Evolutionary conservation across 768 basidiomycete genomes (phyloP).

Genomic region (Amanita phalloides): DNA sequence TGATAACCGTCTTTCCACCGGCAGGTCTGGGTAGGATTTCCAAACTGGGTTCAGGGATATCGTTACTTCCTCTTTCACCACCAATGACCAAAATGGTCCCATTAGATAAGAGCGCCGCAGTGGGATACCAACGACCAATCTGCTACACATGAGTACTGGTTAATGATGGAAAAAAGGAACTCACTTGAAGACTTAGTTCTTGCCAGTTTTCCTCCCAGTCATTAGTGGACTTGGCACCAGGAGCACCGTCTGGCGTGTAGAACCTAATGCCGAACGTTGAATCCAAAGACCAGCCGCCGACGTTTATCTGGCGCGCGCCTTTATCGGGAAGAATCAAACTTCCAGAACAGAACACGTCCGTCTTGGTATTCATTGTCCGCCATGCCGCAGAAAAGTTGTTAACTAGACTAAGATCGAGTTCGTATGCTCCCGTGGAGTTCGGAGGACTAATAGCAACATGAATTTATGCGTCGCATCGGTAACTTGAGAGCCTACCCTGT

Average conservation of each 20-base stretch:
- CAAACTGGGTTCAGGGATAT: constrained; percentile 50
- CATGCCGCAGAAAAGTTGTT: constrained; percentile 43
- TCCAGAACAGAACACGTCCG: constrained; percentile 75
- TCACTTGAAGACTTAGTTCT: constrained; percentile 49
- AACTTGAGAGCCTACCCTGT: constrained; percentile 32
- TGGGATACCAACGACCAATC: constrained; percentile 66
- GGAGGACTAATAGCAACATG: constrained; percentile 22
- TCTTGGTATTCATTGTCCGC: constrained; percentile 68
- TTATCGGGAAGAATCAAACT: constrained; percentile 69
- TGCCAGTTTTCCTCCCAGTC: constrained; percentile 71
- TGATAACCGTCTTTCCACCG: constrained; percentile 50
- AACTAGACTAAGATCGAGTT: constrained; percentile 54
- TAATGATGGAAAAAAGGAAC: constrained; percentile 6
- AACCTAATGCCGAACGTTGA: constrained; percentile 68
- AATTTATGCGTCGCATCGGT: not conserved
- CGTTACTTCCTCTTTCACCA: constrained; percentile 67
- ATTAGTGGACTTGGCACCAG: constrained; percentile 62
- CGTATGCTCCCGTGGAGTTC: constrained; percentile 72
- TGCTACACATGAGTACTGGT: constrained; percentile 12
- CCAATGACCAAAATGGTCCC: constrained; percentile 68
- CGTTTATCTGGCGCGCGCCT: constrained; percentile 51
- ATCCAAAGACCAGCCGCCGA: constrained; percentile 60
- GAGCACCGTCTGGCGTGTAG: constrained; percentile 57
- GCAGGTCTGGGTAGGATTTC: constrained; percentile 60
- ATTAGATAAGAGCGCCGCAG: constrained; percentile 58